Evolutionary conservation across 192 early-diverging fungal genomes (phyloP), one percentile per base, ranked within the genome.

Genomic region (Radiomyces spectabilis): DNA sequence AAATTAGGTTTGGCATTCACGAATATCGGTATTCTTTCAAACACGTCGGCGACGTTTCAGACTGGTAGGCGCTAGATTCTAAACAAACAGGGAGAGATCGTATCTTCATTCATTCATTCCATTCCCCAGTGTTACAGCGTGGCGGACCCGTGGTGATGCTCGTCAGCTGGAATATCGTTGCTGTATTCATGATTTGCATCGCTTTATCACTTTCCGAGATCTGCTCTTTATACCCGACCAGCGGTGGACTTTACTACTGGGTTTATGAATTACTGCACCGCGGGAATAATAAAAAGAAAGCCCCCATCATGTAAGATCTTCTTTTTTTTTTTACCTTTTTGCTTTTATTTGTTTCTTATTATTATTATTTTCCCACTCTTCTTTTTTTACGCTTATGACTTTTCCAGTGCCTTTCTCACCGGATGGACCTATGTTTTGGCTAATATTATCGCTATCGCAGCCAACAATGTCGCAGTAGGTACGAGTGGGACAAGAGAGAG

Each of bases 21-120:
- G 10, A 66, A 66, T 31, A 60, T 66, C 4, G 65, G 65, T 21
- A 66, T 66, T n/a, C 26, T 66, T 22, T 59, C 65, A 3, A 56
- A 56, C 22, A 42, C 56, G 18, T 66, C 65, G 15, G 52, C 53
- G 24, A 66, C 57, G 25, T 59, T 66, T 32, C 57, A 66, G 25
- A 55, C 65, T 26, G 53, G 65, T 55, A 50, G 35, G 18, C 25
- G 25, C n/a, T 40, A 12, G 24, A 32, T 5, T 5, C 29, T 34
- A 25, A 15, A 5, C 22, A 35, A 25, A 5, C n/a, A 41, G 32
- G 24, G 24, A 30, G 29, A 26, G 7, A 30, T 5, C 21, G 3
- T 15, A 40, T 24, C 22, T n/a, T 8, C 18, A 18, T 53, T 5
- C 42, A 41, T 54, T 8, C 35, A 16, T 32, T 38, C 13, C 18